These are phyloP conservation scores for Calycina marina DNA, from an alignment of 2,329 filamentous ascomycete species.

Conservation along the genomic window DNA sequence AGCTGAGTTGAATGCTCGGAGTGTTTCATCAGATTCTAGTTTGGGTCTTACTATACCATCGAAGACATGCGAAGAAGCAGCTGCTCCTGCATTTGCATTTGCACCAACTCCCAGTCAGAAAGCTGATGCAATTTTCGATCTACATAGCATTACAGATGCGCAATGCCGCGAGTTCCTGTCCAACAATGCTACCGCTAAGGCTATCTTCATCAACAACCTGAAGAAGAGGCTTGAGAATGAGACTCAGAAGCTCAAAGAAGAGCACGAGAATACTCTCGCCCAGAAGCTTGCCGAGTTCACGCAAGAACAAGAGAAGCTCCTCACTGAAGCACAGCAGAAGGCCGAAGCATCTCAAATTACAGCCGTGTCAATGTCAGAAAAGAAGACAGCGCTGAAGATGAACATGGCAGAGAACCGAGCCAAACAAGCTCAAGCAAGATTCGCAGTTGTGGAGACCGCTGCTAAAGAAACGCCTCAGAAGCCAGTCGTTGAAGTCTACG, in stretches of 20 bases:
- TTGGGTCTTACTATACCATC: slow-evolving; percentile 22
- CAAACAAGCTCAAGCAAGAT: slow-evolving; percentile 51
- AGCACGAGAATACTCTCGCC: slow-evolving; percentile 30
- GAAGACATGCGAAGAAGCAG: slow-evolving; percentile 25
- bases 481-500: slow-evolving; percentile 78
- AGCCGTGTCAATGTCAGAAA: slow-evolving; percentile 57
- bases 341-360: slow-evolving; percentile 25
- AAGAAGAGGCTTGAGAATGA: slow-evolving; percentile 50
- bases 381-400: slow-evolving; percentile 59
- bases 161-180: slow-evolving; percentile 41
- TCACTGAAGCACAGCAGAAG: slow-evolving; percentile 35
- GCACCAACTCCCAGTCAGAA: slow-evolving; percentile 13
- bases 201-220: slow-evolving; percentile 38
- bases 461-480: slow-evolving; percentile 73
- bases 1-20: slow-evolving; percentile 31
- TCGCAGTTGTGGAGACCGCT: slow-evolving; percentile 66
- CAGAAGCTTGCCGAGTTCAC: slow-evolving; percentile 36
- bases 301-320: slow-evolving; percentile 31
- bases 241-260: slow-evolving; percentile 41
- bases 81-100: slow-evolving; percentile 7
- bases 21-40: slow-evolving; percentile 1
- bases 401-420: slow-evolving; percentile 66
- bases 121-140: slow-evolving; percentile 2
- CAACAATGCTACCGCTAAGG: slow-evolving; percentile 33
- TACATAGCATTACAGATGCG: slow-evolving; percentile 34